A percentile compares a stretch with the other conserved stretches of the same genome.
Evolutionary conservation across 2,329 filamentous ascomycete species (phyloP).

Genomic region (Aspergillus vadensis): DNA sequence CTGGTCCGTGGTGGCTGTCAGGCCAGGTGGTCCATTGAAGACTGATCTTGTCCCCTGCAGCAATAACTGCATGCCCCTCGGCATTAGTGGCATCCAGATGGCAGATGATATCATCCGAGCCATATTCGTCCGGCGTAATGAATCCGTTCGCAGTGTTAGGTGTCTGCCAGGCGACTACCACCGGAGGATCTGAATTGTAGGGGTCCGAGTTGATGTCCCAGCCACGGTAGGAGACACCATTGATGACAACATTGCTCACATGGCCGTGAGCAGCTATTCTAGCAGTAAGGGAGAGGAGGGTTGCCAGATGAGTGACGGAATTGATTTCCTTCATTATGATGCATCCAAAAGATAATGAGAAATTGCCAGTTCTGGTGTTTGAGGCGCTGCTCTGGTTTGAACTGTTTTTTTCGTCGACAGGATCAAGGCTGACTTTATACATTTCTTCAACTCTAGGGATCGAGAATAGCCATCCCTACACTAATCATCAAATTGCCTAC

Average conservation of each 20-base stretch:
- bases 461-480: not conserved
- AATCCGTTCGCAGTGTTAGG: conserved; percentile 55
- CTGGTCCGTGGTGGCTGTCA: conserved; percentile 61
- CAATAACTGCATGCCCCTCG: conserved; percentile 53
- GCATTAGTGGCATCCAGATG: conserved; percentile 58
- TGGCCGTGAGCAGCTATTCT: conserved; percentile 16
- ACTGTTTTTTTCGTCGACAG: not conserved
- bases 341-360: not conserved
- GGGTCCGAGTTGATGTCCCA: conserved; percentile 34
- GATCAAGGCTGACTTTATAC: not conserved
- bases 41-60: conserved; percentile 58
- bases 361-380: not conserved
- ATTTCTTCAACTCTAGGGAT: too few relatives aligned
- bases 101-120: conserved; percentile 57
- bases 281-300: not conserved
- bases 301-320: not conserved
- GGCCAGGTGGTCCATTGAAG: conserved; percentile 68
- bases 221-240: conserved; percentile 22
- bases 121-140: conserved; percentile 47
- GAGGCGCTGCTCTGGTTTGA: not conserved
- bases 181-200: conserved; percentile 37
- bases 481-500: not conserved
- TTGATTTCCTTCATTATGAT: not conserved
- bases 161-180: conserved; percentile 56
- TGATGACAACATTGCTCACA: conserved; percentile 23